Evolutionary conservation across 192 early-diverging fungal species (phyloP).

Genomic region (Coemansia sp.): DNA sequence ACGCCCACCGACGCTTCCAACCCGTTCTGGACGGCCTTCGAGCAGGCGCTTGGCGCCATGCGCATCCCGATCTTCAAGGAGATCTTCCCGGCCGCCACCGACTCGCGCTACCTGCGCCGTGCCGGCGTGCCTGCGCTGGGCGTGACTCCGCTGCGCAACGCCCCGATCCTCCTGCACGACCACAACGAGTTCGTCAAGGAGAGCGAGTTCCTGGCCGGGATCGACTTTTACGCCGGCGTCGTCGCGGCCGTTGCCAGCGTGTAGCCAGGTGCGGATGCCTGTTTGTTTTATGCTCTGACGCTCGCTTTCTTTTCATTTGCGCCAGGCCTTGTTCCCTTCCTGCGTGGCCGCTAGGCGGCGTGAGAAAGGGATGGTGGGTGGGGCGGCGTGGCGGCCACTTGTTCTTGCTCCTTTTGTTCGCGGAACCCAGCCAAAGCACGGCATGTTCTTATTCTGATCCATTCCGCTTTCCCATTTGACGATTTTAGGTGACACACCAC

Average conservation of each 20-base stretch:
- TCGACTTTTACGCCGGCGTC: conserved; percentile 71
- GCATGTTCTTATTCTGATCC: too few species aligned
- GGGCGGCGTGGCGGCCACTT: too few species aligned
- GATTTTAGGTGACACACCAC: too few species aligned
- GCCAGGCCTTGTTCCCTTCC: too few species aligned
- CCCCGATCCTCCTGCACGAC: conserved; percentile 80
- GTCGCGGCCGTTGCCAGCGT: conserved; percentile 59
- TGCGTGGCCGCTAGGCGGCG: too few species aligned
- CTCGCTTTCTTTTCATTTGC: too few species aligned
- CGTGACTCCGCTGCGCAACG: conserved; percentile 78
- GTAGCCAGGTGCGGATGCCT: not conserved
- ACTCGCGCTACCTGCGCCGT: conserved; percentile 75
- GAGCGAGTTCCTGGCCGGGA: conserved; percentile 68
- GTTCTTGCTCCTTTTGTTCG: too few species aligned
- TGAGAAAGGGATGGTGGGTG: too few species aligned
- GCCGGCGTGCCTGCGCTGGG: conserved; percentile 80
- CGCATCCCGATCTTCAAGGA: conserved; percentile 63
- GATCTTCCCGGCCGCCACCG: conserved; percentile 86
- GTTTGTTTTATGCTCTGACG: not conserved
- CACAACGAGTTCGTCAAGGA: conserved; percentile 86
- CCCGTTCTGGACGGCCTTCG: conserved; percentile 69
- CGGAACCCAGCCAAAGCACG: too few species aligned
- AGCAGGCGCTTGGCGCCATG: conserved; percentile 56
- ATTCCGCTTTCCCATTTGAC: too few species aligned
- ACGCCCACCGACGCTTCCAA: conserved; percentile 58